Percentiles rank a stretch among this genome's conserved stretches.
Conservation (phyloP, 148 eudicot species). For the Heliosperma pusillum region DNA sequence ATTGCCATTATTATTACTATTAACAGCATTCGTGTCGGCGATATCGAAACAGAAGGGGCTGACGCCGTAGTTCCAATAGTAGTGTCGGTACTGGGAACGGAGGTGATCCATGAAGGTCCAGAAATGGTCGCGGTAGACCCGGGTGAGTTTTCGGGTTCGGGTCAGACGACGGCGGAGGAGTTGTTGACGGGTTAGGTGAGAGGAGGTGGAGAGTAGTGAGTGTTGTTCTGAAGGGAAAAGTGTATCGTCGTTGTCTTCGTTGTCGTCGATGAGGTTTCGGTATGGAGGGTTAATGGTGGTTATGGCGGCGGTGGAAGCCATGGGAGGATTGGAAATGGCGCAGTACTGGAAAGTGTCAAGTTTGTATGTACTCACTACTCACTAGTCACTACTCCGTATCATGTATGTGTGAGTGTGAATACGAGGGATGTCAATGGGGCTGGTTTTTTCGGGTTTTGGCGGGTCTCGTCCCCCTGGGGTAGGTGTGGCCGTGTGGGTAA, state of each 20-base stretch:
- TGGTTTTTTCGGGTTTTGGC: no score
- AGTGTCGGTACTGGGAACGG: conserved; percentile 33
- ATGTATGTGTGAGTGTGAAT: no score
- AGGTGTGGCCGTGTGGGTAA: no score
- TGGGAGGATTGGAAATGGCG: background rate
- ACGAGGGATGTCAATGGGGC: no score
- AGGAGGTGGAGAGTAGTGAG: conserved; percentile 27
- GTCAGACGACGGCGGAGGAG: conserved; percentile 41
- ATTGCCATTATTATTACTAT: conserved; percentile 5
- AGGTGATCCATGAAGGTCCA: conserved; percentile 58
- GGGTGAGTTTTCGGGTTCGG: conserved; percentile 29
- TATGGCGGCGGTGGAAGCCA: background rate
- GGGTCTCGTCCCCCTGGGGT: no score
- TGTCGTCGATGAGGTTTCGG: background rate
- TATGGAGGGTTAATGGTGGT: background rate
- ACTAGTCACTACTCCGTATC: no score
- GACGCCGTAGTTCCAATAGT: conserved; percentile 46
- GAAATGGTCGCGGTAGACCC: conserved; percentile 44
- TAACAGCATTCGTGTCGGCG: conserved; percentile 11
- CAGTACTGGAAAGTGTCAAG: no score
- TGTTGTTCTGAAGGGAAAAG: conserved; percentile 27
- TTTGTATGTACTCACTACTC: no score
- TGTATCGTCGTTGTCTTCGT: background rate
- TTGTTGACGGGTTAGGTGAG: conserved; percentile 41
- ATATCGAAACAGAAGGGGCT: conserved; percentile 35